A percentile compares a stretch with the other conserved stretches of the same genome.
Conservation (phyloP, 2,329 filamentous ascomycete species). For the Aspergillus flavus region DNA sequence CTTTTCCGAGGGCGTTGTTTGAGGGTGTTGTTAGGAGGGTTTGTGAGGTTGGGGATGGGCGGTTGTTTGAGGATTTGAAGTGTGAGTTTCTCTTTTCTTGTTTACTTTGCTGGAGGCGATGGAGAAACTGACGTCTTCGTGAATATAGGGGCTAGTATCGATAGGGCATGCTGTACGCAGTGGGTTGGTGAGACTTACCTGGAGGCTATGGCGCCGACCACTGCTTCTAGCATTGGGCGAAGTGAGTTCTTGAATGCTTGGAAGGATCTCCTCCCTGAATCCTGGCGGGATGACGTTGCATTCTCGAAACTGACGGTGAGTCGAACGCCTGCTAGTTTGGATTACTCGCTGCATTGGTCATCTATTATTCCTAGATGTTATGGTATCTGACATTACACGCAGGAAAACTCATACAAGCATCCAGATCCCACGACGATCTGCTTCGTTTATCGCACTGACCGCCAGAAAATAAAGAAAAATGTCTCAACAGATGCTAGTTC, state of each 20-base stretch:
- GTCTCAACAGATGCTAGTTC: conserved; percentile 24
- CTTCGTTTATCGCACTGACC: conserved; percentile 36
- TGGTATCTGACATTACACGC: conserved; percentile 12
- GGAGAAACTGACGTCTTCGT: conserved; percentile 7
- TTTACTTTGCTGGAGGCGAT: conserved; percentile 1
- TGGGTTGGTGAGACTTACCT: conserved; percentile 47
- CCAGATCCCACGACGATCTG: conserved; percentile 41
- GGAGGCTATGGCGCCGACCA: conserved; percentile 39
- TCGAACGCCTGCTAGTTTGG: not conserved
- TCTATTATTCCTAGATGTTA: not conserved
- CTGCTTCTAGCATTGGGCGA: conserved; percentile 32
- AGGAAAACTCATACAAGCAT: conserved; percentile 37
- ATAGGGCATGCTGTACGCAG: conserved; percentile 34
- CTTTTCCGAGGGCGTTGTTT: conserved; percentile 38
- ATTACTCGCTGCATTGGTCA: not conserved
- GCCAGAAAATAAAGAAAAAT: conserved; percentile 31
- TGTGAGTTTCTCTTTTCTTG: conserved; percentile 33
- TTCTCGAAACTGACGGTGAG: conserved; percentile 38
- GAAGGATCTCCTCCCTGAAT: conserved; percentile 48
- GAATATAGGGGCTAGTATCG: conserved; percentile 43
- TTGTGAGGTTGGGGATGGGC: conserved; percentile 27
- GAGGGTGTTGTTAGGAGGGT: conserved; percentile 43
- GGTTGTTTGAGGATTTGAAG: conserved; percentile 31
- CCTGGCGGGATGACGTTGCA: conserved; percentile 41
- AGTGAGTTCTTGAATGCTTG: conserved; percentile 41